Evolutionary conservation across 2,329 filamentous ascomycete genomes (phyloP).

Genomic region (Thermothelomyces thermophilus): DNA sequence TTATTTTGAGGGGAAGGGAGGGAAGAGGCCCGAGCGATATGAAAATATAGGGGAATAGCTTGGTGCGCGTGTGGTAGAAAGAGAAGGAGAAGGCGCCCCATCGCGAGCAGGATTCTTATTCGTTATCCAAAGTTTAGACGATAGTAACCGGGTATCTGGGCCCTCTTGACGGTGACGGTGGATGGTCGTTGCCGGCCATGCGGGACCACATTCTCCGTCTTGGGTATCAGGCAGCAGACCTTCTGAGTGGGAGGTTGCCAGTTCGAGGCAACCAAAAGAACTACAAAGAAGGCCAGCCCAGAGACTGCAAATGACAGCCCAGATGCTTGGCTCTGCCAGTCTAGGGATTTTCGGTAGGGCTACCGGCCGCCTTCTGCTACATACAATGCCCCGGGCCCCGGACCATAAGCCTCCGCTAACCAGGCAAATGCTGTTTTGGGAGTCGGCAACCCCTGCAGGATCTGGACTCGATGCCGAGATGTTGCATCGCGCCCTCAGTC

Average conservation of each 20-base stretch:
- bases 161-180: background rate
- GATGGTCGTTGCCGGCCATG: background rate
- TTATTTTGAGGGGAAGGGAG: too few species aligned
- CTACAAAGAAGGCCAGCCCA: background rate
- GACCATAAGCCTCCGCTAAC: conserved; percentile 15
- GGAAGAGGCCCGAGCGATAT: too few species aligned
- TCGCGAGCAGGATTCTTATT: too few species aligned
- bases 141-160: background rate
- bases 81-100: too few species aligned
- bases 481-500: conserved; percentile 10
- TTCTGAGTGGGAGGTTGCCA: background rate
- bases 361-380: conserved; percentile 10
- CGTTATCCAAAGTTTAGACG: too few species aligned
- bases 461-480: conserved; percentile 17
- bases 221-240: background rate
- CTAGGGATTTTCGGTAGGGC: conserved; percentile 19
- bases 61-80: too few species aligned
- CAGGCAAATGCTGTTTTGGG: background rate
- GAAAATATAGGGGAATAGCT: too few species aligned
- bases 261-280: background rate
- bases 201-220: background rate
- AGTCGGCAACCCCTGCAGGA: conserved; percentile 7
- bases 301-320: conserved; percentile 4
- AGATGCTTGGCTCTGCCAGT: conserved; percentile 20
- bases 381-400: too few species aligned